These are phyloP conservation scores for Raffaelea albimanens DNA, from an alignment of 2,329 filamentous ascomycete genomes.

Conservation along the genomic window DNA sequence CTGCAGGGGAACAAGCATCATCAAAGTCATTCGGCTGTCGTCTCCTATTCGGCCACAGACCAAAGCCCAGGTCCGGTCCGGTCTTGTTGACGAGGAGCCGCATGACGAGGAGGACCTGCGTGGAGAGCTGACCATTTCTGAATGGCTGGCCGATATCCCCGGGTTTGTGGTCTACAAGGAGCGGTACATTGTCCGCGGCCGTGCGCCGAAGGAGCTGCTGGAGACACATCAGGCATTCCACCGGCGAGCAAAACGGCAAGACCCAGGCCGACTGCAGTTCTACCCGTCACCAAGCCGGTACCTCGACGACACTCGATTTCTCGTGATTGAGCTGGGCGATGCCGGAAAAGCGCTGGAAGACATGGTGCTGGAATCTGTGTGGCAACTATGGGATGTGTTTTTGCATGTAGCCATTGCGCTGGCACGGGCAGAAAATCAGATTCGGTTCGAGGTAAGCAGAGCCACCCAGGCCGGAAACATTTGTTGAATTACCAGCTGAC, in stretches of 20 bases:
- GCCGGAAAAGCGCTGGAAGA: slow-evolving; percentile 52
- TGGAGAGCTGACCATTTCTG: slow-evolving; percentile 53
- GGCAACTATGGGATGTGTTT: slow-evolving; percentile 55
- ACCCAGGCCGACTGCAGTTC: slow-evolving; percentile 47
- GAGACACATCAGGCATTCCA: slow-evolving; percentile 53
- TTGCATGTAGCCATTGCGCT: slow-evolving; percentile 51
- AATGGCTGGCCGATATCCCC: slow-evolving; percentile 53
- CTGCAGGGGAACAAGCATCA: slow-evolving; percentile 50
- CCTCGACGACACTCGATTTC: slow-evolving; percentile 45
- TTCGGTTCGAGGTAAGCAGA: slow-evolving; percentile 46
- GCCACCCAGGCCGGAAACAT: too few species aligned
- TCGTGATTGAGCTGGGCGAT: slow-evolving; percentile 55
- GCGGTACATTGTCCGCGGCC: slow-evolving; percentile 49
- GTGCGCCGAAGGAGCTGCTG: slow-evolving; percentile 40
- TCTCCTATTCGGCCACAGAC: slow-evolving; percentile 50
- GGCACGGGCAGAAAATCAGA: slow-evolving; percentile 46
- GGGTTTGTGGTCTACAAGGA: slow-evolving; percentile 60
- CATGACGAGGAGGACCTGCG: slow-evolving; percentile 44
- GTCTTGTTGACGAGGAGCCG: slow-evolving; percentile 49
- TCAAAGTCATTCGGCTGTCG: slow-evolving; percentile 52
- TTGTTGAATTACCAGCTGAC: background rate
- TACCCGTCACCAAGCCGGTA: slow-evolving; percentile 55
- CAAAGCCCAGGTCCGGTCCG: slow-evolving; percentile 42
- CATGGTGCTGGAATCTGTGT: slow-evolving; percentile 35
- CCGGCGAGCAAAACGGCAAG: slow-evolving; percentile 41